phyloP scores from a whole-genome alignment of 768 basidiomycete species.

The Panaeolus papilionaceus region DNA sequence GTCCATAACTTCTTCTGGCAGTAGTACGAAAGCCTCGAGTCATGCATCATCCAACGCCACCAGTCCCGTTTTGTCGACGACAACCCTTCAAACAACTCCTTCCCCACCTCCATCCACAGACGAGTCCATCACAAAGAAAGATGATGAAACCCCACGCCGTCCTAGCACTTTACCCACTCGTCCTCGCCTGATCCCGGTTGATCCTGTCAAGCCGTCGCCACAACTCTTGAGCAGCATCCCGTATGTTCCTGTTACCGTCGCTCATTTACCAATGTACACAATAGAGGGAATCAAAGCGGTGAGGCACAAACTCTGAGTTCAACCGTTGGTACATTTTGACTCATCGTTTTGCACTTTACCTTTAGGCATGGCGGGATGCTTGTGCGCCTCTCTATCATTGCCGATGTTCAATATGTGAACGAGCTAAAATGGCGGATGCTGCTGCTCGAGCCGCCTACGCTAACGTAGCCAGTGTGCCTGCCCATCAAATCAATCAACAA shows the following conservation, averaged over 20 bases:
- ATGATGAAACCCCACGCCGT: conserved; percentile 28
- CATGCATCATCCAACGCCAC: conserved; percentile 57
- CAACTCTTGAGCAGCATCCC: conserved; percentile 70
- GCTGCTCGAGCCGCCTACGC: conserved; percentile 30
- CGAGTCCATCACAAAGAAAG: conserved; percentile 42
- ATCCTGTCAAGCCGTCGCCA: conserved; percentile 69
- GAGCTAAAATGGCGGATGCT: conserved; percentile 62
- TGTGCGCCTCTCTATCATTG: conserved; percentile 76
- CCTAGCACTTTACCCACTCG: conserved; percentile 18
- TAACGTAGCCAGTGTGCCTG: conserved; percentile 17
- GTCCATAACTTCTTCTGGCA: conserved; percentile 46
- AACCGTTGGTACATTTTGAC: conserved; percentile 19
- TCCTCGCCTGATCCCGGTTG: conserved; percentile 42
- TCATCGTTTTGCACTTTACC: conserved; percentile 18
- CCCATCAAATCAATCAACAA: conserved; percentile 17
- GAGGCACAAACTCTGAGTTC: conserved; percentile 32
- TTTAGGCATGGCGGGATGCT: conserved; percentile 76
- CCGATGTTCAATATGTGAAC: conserved; percentile 75
- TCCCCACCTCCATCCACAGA: conserved; percentile 63
- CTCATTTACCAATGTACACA: conserved; percentile 62
- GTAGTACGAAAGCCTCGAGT: conserved; percentile 33
- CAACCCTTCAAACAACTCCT: conserved; percentile 80
- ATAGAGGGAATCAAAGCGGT: conserved; percentile 64
- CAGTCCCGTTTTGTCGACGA: conserved; percentile 76
- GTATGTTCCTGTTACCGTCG: conserved; percentile 63